Conservation (phyloP, 148 eudicot genomes). For the Bassia scoparia region DNA sequence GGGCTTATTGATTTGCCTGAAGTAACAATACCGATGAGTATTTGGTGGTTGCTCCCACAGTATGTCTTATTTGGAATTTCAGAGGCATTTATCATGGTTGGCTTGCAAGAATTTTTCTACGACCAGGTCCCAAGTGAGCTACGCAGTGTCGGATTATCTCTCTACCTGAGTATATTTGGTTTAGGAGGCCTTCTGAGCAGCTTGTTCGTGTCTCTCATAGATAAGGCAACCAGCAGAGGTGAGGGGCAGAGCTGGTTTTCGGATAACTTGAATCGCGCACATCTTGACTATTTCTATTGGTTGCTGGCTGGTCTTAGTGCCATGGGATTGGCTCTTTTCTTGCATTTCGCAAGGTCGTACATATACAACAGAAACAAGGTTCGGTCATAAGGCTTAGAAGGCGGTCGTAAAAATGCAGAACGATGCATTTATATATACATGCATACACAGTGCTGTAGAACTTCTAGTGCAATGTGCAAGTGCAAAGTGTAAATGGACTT, state of each 20-base stretch:
- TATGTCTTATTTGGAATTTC: slow-evolving; percentile 43
- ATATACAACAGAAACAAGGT: slow-evolving; percentile 22
- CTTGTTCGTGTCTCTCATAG: slow-evolving; percentile 39
- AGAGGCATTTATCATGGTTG: slow-evolving; percentile 48
- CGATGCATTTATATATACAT: too few relatives aligned
- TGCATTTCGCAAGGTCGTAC: slow-evolving; percentile 29
- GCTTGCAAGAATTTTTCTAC: slow-evolving; percentile 69
- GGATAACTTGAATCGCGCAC: slow-evolving; percentile 45
- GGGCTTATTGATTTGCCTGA: slow-evolving; percentile 43
- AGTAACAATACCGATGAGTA: slow-evolving; percentile 49
- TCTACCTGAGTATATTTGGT: slow-evolving; percentile 55
- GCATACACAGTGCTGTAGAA: too few relatives aligned
- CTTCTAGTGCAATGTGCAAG: too few relatives aligned
- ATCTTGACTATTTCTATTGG: slow-evolving; percentile 52
- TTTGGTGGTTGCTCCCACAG: slow-evolving; percentile 71
- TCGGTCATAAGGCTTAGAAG: neutral
- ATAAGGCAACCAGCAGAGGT: slow-evolving; percentile 32
- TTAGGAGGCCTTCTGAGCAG: slow-evolving; percentile 60
- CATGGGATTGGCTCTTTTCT: slow-evolving; percentile 20
- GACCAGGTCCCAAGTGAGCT: slow-evolving; percentile 52
- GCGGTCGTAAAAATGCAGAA: too few relatives aligned
- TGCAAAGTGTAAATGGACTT: too few relatives aligned
- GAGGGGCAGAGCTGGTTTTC: slow-evolving; percentile 47
- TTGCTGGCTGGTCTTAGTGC: slow-evolving; percentile 33
- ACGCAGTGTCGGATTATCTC: slow-evolving; percentile 50